Evolutionary conservation across 768 basidiomycete genomes (phyloP), one percentile per base, ranked within the genome.

Genomic region (Macrolepiota dolichaula): DNA sequence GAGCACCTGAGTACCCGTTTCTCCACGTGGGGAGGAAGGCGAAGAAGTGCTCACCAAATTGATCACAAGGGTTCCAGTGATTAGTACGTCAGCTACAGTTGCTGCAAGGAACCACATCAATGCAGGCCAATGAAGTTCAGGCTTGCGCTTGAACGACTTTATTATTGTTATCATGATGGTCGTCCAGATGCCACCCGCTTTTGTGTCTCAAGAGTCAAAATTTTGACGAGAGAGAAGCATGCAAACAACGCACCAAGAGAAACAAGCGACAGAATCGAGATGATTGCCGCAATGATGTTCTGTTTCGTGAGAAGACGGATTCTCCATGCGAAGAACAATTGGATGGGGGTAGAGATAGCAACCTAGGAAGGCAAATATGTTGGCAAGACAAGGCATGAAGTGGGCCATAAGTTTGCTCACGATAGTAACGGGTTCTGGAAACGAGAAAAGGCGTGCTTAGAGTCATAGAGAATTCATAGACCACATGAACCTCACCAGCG

Each of bases 291-390:
- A 7, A 80, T 62, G 66, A 73, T 72, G 15, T 65, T 71, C 1
- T 71, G 72, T 61, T 76, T 77, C 29, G 77, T 80, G 36, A 81
- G 70, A 13, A 77, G 65, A 56, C 66, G 70, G 42, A 80, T 78
- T 50, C 78, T 70, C 74, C 77, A 78, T 0, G 79, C 78, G 51
- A 80, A 74, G 68, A 79, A 80, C 10, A 81, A 63, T 65, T 81
- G 80, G 19, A 81, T 80, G 0, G 79, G 79, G 6, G 78, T 80
- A 2, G 79, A 81, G 6, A 80, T 71, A 1, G 74, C 70, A 2
- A 79, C 77, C 77, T 77, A 55, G 5, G 3, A 51, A n/a, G 15
- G 7, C 36, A 7, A n/a, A n/a, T 24, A 25, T 38, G 3, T 38
- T 3, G 12, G 4, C 29, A n/a, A 40, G 4, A 60, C 3, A 2